Evolutionary conservation across 164 flowering plant genomes (phyloP).

Genomic region (Piper betle): DNA sequence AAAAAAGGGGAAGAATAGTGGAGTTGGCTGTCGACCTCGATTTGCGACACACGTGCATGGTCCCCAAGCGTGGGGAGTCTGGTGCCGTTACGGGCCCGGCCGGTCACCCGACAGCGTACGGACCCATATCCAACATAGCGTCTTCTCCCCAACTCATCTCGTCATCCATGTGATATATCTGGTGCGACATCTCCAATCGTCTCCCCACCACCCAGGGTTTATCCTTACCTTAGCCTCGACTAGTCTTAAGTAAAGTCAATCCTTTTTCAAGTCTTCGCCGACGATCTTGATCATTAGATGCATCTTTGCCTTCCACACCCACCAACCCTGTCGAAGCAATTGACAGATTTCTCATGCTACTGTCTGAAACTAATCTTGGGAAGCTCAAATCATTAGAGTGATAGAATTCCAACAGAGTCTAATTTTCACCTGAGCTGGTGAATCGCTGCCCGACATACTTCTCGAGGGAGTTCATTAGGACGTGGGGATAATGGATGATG

Average conservation of each 20-base stretch:
- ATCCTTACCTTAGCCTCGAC: too few species aligned
- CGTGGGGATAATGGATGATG: conserved; percentile 73
- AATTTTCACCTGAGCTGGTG: conserved; percentile 93
- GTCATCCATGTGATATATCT: too few species aligned
- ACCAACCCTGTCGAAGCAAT: conserved; percentile 16
- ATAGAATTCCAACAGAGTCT: conserved; percentile 88
- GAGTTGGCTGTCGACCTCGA: too few species aligned
- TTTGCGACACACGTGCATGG: too few species aligned
- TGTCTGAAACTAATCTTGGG: conserved; percentile 30
- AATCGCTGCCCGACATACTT: conserved; percentile 65
- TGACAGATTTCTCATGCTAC: conserved; percentile 15
- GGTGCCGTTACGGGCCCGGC: too few species aligned
- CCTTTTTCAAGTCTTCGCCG: conserved; percentile 61
- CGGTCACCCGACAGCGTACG: too few species aligned
- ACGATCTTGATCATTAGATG: conserved; percentile 27
- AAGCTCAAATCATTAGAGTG: conserved; percentile 69
- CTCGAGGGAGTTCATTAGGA: conserved; percentile 93
- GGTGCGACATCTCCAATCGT: too few species aligned
- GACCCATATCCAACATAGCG: too few species aligned
- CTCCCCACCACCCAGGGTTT: too few species aligned
- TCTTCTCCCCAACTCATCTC: too few species aligned
- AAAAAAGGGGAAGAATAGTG: too few species aligned
- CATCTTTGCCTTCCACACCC: conserved; percentile 14
- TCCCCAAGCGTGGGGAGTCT: too few species aligned
- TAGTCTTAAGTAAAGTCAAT: conserved; percentile 56